Base-by-base conservation (phyloP, 257 asterid species). In the Solanum acaule region DNA sequence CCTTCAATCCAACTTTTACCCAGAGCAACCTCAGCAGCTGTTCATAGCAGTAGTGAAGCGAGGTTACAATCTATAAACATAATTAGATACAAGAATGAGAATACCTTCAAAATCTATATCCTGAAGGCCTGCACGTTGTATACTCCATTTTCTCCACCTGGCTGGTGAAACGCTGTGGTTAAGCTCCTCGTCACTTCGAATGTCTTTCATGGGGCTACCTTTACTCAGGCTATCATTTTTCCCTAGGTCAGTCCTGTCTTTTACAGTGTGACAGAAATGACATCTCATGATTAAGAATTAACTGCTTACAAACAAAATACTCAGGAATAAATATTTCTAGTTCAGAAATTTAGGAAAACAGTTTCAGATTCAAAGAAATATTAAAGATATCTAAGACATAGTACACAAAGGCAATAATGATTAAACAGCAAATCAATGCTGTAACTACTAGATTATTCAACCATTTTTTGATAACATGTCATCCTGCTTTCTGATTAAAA, bases 11-110 rank as follows among this genome's bases (percentile, higher is more conserved):
- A 56, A 46, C 88, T 84, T 73, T 88, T 88, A 83, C 79, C 84
- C 12, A 89, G 91, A 84, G 91, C 91, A 87, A 96, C 93, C 92
- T 96, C 99, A 38, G 92, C 98, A 91, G 99, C 99, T 97, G 96
- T 93, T 90, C 46, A 86, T 90, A 86, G 77, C 86, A 71, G 81
- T 31, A 31, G 40, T 33, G 35, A 86, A 70, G 42, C 34, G 12
- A 86, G 84, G 52, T 33, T 46, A 38, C 52, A 71, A 72, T 23
- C 40, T 25, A 46, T 29, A 22, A 23, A 44, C 65, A 38, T 31
- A 31, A 46, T 70, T 46, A 86, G 88, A 29, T 37, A 4, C 12
- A 20, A 52, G 78, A 85, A 59, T 38, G 79, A 34, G 46, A 71
- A 86, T 77, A 94, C 98, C 98, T 94, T 96, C 99, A 89, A 94